Evolutionary conservation across 768 basidiomycete genomes (phyloP).

Genomic region (Russula virescens): DNA sequence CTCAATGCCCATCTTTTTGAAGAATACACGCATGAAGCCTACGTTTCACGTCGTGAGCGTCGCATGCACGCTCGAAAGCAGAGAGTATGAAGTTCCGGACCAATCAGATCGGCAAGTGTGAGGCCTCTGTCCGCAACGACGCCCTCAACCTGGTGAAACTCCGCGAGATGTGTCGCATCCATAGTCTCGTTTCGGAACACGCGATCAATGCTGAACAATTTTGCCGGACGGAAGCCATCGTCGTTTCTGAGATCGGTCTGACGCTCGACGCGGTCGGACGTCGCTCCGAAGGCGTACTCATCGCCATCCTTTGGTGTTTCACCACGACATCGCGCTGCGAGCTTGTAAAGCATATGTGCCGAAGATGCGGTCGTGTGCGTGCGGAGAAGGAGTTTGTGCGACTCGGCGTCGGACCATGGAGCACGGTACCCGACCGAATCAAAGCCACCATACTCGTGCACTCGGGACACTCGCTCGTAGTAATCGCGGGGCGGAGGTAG

Average conservation of each 20-base stretch:
- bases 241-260: slow-evolving; percentile 41
- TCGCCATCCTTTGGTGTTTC: slow-evolving; percentile 43
- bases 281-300: slow-evolving; percentile 24
- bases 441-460: slow-evolving; percentile 83
- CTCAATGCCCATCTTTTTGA: slow-evolving; percentile 94
- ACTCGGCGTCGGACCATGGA: slow-evolving; percentile 91
- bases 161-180: slow-evolving; percentile 97
- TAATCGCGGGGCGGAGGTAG: slow-evolving; percentile 75
- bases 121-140: slow-evolving; percentile 93
- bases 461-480: slow-evolving; percentile 74
- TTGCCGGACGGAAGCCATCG: slow-evolving; percentile 86
- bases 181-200: slow-evolving; percentile 99
- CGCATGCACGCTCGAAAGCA: neutral
- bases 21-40: slow-evolving; percentile 99
- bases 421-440: slow-evolving; percentile 96
- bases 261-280: slow-evolving; percentile 38
- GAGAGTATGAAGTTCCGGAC: slow-evolving; percentile 35
- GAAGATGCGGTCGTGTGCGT: slow-evolving; percentile 98
- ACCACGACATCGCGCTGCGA: slow-evolving; percentile 78
- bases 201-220: slow-evolving; percentile 94
- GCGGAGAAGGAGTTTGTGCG: slow-evolving; percentile 84
- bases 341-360: slow-evolving; percentile 87
- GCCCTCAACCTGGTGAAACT: slow-evolving; percentile 99
- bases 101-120: slow-evolving; percentile 93
- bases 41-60: neutral